phyloP scores from a whole-genome alignment of 1,284 basidiomycete genomes.

The Termitomyces sp. region DNA sequence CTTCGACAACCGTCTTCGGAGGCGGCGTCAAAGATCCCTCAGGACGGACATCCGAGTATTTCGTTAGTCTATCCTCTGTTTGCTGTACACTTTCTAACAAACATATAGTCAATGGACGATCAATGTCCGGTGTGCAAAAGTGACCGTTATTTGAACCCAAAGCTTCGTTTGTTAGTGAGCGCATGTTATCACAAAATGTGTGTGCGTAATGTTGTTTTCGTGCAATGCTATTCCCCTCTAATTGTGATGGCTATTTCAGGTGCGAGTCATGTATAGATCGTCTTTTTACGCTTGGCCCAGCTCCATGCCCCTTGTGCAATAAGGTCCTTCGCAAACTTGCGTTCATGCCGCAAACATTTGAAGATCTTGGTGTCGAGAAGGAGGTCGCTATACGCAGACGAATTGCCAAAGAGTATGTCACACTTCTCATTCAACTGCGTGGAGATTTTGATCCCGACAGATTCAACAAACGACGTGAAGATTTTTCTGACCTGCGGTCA shows the following conservation, averaged over 20 bases:
- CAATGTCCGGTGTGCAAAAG: conserved; percentile 97
- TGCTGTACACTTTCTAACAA: conserved; percentile 7
- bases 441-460: conserved; percentile 35
- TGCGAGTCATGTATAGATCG: conserved; percentile 98
- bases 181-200: conserved; percentile 99
- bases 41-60: conserved; percentile 73
- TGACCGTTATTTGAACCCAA: conserved; percentile 93
- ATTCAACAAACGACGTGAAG: conserved; percentile 90
- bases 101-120: conserved; percentile 78
- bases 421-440: background rate
- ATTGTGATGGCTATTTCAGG: conserved; percentile 41
- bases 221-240: background rate
- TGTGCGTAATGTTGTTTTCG: conserved; percentile 19
- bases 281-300: conserved; percentile 92
- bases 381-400: conserved; percentile 87
- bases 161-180: conserved; percentile 89
- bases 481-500: conserved; percentile 77
- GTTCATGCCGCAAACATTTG: conserved; percentile 95
- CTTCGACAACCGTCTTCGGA: conserved; percentile 66
- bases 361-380: conserved; percentile 94
- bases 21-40: conserved; percentile 80
- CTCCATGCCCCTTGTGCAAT: conserved; percentile 92
- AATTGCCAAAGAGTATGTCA: conserved; percentile 73
- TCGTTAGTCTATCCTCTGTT: conserved; percentile 42
- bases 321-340: conserved; percentile 89